Evolutionary conservation across 768 basidiomycete genomes (phyloP), one percentile per base, ranked within the genome.

Genomic region (Hygrophoropsis aurantiaca): DNA sequence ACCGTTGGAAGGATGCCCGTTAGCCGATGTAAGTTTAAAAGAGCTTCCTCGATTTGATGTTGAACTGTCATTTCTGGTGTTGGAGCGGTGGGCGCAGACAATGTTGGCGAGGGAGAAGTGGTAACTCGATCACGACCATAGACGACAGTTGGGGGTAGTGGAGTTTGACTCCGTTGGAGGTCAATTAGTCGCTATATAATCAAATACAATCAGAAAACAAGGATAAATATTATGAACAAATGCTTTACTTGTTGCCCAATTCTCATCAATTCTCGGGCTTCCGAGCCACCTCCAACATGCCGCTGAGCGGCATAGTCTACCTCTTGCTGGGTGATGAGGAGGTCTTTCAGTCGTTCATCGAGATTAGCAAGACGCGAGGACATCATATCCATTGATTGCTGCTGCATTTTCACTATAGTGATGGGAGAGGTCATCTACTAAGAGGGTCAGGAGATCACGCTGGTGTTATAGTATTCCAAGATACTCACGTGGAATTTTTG

Each of bases 1-100:
- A 82, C 69, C 6, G 72, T 67, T 1, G 82, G 82, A 11, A 74
- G 74, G 30, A 81, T 74, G 3, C 77, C 78, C 2, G 80, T 80
- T 30, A 72, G 61, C 6, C 66, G 66, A 47, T 81, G 78, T 19
- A 83, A 65, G 13, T 71, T 66, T 7, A 74, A 58, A 15, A 81
- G 61, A 5, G 75, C 76, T 43, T 66, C 62, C 57, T 78, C 73
- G 49, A 71, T 68, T 57, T 77, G 67, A 13, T 70, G 59, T 16
- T 68, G 64, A 18, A 61, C 64, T 7, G 53, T 65, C 6, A 53
- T 40, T 16, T 26, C 34, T 19, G 64, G 58, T 21, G 64, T 61
- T n/a, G 60, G 18, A 7, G 27, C 6, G 7, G 13, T 30, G 7
- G 27, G 27, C 27, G 27, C n/a, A 2, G 63, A 50, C 5, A 48